Base-by-base conservation (phyloP, 495 filamentous ascomycete species). In the Cudoniella acicularis region DNA sequence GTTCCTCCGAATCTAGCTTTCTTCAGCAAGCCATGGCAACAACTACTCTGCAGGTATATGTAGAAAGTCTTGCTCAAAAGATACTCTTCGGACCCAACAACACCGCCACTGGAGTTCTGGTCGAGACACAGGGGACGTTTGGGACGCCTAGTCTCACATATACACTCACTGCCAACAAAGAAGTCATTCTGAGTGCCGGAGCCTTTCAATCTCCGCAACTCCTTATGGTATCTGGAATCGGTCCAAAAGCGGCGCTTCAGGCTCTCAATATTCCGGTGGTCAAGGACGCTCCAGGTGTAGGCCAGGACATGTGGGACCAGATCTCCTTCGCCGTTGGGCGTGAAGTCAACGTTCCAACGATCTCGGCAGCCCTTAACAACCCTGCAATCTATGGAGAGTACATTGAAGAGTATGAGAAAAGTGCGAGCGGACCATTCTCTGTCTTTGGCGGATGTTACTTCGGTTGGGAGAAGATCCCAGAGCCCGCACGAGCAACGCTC, bases 181-280 rank as follows among this genome's bases (percentile, higher is more conserved):
- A 88, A 64, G 82, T 90, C 43, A 84, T 90, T 57, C 49, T 89
- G 4, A 69, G 83, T 16, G 85, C 75, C 8, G 85, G 86, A 24
- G 66, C 75, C 2, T 83, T 82, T 69, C 81, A 85, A 74, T 76
- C 82, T 0, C 84, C 85, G 0, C 79, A 83, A 59, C 62, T 89
- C 1, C 78, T 89, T 16, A 83, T 52, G 49, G 77, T 86, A 3
- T 82, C 76, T 1, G 86, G 87, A 10, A 70, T 89, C 46, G 85
- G 86, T 1, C 78, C 82, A 0, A 56, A 54, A 2, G 64, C 62
- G 0, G 77, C 84, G 26, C 74, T 89, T 0, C 16, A 68, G 6
- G 61, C 60, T 11, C 72, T 77, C 51, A 65, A 66, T 16, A 86
- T 88, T 55, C 62, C 72, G 2, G 70, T 84, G 0, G 55, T 87